A percentile compares a stretch with the other conserved stretches of the same genome.
phyloP scores from a whole-genome alignment of 2,329 filamentous ascomycete genomes.

The Cryphonectria parasitica region DNA sequence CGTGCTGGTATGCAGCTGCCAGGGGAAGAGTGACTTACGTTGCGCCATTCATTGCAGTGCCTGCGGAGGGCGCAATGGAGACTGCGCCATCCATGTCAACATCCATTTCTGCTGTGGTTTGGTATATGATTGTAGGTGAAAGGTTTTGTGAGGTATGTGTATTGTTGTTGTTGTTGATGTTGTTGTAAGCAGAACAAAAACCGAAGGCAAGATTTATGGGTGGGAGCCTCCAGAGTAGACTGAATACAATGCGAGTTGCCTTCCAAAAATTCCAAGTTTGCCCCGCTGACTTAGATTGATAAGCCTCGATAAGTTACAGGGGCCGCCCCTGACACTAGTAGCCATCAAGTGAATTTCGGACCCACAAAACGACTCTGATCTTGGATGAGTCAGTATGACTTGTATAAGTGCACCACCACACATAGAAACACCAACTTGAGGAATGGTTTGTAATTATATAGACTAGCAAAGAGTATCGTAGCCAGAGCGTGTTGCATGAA shows the following conservation, averaged over 20 bases:
- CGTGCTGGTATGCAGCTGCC: neutral
- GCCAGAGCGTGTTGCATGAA: no score
- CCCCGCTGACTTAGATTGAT: slow-evolving; percentile 29
- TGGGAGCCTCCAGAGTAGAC: neutral
- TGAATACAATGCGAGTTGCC: slow-evolving; percentile 9
- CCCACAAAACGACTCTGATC: neutral
- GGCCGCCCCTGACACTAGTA: neutral
- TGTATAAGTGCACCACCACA: neutral
- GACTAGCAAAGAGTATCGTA: no score
- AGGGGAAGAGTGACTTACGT: slow-evolving; percentile 42
- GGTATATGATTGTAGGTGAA: neutral
- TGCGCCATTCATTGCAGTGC: slow-evolving; percentile 40
- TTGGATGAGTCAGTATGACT: slow-evolving; percentile 7
- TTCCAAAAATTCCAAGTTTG: slow-evolving; percentile 28
- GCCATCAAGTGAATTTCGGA: neutral
- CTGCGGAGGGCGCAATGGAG: slow-evolving; percentile 40
- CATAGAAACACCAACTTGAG: no score
- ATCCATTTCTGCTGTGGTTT: slow-evolving; percentile 43
- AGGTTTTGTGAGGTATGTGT: neutral
- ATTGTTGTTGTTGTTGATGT: neutral
- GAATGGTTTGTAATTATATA: no score
- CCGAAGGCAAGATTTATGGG: neutral
- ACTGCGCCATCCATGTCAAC: slow-evolving; percentile 50
- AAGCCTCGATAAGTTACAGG: slow-evolving; percentile 28
- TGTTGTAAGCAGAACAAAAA: neutral